These are phyloP conservation scores for Monilinia fructigena DNA, from an alignment of 2,329 filamentous ascomycete species.

Conservation along the genomic window DNA sequence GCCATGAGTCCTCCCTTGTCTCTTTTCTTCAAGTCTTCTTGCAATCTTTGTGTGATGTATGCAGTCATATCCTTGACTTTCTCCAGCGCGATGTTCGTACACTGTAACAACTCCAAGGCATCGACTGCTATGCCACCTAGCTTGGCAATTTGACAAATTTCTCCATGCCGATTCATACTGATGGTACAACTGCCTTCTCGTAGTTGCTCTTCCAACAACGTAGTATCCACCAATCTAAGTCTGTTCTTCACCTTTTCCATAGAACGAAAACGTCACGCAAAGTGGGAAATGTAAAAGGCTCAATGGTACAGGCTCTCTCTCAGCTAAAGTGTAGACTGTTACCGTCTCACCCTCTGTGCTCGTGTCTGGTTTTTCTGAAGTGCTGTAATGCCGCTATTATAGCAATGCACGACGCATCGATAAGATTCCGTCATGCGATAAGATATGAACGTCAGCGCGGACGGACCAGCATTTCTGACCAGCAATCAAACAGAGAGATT, in stretches of 20 bases:
- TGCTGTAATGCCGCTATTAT: conserved; percentile 86
- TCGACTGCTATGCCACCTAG: conserved; percentile 81
- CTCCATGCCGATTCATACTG: conserved; percentile 48
- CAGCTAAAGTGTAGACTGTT: conserved; percentile 78
- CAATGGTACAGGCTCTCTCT: conserved; percentile 86
- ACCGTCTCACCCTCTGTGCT: conserved; percentile 80
- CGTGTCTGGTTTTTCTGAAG: conserved; percentile 88
- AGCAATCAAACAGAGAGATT: conserved; percentile 90
- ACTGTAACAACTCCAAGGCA: conserved; percentile 73
- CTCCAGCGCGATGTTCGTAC: conserved; percentile 68
- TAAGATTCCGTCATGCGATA: conserved; percentile 85
- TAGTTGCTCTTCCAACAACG: conserved; percentile 72
- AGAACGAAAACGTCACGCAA: conserved; percentile 87
- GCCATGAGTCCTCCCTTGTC: conserved; percentile 77
- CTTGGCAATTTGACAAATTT: conserved; percentile 63
- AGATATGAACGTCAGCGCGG: conserved; percentile 85
- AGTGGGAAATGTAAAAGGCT: conserved; percentile 91
- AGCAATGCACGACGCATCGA: conserved; percentile 82
- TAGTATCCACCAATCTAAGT: conserved; percentile 69
- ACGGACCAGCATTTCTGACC: conserved; percentile 90
- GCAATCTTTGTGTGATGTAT: conserved; percentile 69
- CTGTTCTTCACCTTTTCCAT: conserved; percentile 61
- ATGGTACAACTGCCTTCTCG: conserved; percentile 73
- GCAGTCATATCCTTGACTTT: conserved; percentile 80
- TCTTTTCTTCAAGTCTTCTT: conserved; percentile 73